Percentiles rank a stretch among this genome's conserved stretches.
These are phyloP conservation scores for Gaillardinia entomophila DNA, from an alignment of 805 yeast genomes.

Conservation along the genomic window DNA sequence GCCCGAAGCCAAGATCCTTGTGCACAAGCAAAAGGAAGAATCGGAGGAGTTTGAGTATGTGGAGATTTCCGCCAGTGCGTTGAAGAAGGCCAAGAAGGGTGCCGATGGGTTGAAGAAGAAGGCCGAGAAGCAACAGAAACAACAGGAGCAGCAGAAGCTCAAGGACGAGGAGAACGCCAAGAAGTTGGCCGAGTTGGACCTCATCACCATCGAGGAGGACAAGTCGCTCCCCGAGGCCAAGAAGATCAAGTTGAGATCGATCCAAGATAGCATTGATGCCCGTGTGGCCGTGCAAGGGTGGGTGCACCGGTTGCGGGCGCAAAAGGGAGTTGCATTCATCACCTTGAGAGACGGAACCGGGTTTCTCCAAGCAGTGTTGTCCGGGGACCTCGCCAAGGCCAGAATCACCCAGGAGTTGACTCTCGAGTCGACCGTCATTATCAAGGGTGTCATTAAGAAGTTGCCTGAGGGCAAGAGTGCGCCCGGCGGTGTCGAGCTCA, in stretches of 20 bases:
- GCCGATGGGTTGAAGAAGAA: slow-evolving; percentile 87
- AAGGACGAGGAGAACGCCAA: slow-evolving; percentile 55
- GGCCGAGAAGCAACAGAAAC: slow-evolving; percentile 58
- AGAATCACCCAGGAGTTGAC: slow-evolving; percentile 80
- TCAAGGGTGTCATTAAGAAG: slow-evolving; percentile 75
- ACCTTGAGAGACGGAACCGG: slow-evolving; percentile 97
- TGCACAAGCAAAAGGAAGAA: slow-evolving; percentile 58
- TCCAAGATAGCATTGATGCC: slow-evolving; percentile 51
- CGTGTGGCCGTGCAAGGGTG: slow-evolving; percentile 87
- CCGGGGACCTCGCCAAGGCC: slow-evolving; percentile 91
- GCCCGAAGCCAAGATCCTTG: slow-evolving; percentile 52
- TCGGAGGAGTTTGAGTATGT: slow-evolving; percentile 47
- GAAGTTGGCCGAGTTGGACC: slow-evolving; percentile 69
- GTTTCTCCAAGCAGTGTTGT: slow-evolving; percentile 75
- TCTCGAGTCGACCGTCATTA: slow-evolving; percentile 74
- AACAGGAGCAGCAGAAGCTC: slow-evolving; percentile 59
- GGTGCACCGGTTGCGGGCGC: slow-evolving; percentile 91
- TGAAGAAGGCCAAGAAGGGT: slow-evolving; percentile 95
- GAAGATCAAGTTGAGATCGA: slow-evolving; percentile 56
- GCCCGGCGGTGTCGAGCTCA: slow-evolving; percentile 94
- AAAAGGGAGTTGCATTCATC: slow-evolving; percentile 86
- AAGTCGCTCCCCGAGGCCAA: slow-evolving; percentile 62
- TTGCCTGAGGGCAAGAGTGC: slow-evolving; percentile 96
- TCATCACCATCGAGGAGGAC: slow-evolving; percentile 71
- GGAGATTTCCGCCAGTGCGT: slow-evolving; percentile 83